Base-by-base conservation (phyloP, 2,329 filamentous ascomycete species). In the Trichoderma semiorbis region DNA sequence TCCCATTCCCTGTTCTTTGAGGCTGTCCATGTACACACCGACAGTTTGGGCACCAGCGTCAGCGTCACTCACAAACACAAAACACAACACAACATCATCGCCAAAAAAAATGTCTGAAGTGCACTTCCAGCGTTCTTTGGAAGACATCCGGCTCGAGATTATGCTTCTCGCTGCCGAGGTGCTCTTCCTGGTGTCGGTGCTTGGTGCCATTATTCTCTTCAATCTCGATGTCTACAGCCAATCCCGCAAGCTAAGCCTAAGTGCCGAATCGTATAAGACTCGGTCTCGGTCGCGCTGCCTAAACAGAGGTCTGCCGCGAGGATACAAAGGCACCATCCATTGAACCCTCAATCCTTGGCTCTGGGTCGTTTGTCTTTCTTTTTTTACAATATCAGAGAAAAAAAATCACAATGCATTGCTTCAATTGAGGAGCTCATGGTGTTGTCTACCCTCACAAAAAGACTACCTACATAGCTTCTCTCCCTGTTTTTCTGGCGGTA, bases 91-190 rank as follows among this genome's bases (percentile, higher is more conserved):
- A 69, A 50, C n/a, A 69, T 34, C 39, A 43, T 18, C 21, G 47
- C 28, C 50, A 43, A 43, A 24, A 24, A 47, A 61, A 55, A 79
- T 80, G 78, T 39, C 77, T 61, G 69, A 78, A 62, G 36, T 65
- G 36, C 70, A 72, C n/a, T 75, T 66, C 57, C 70, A 72, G 28
- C 75, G 72, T 34, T 75, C 76, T 39, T 53, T 78, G 55, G 77
- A 80, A n/a, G 73, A 77, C 39, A 78, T 74, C 69, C 76, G 77
- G 57, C 70, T 80, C 43, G 80, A 83, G 73, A 80, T 83, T 58
- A 65, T 79, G 47, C 73, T 81, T 30, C 73, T 83, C 30, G 79
- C 81, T 14, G 71, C 77, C 16, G 77, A 76, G 14, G 77, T 80
- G 58, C 73, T 83, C 43, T 55, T 79, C 18, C 76, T 83, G 30